Evolutionary conservation across 2,329 filamentous ascomycete genomes (phyloP).

Genomic region (Colletotrichum sp.): DNA sequence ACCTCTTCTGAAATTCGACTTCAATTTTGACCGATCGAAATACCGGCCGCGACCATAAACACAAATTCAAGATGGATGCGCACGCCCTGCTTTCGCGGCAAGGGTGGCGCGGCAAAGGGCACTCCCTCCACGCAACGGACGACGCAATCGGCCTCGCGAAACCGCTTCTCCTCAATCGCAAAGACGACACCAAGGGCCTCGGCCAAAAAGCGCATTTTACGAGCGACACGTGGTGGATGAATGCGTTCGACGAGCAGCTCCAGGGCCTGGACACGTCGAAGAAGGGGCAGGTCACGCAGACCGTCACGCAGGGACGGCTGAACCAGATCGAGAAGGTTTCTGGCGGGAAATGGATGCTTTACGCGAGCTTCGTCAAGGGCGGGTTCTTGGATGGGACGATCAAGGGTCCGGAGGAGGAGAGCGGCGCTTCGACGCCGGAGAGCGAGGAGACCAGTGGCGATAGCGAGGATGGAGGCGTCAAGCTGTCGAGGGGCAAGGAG

Average conservation of each 20-base stretch:
- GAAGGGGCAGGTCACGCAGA: conserved; percentile 61
- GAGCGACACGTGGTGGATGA: conserved; percentile 95
- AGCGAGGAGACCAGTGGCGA: conserved; percentile 24
- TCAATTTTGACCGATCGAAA: not conserved
- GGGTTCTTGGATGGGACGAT: conserved; percentile 78
- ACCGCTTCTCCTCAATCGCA: conserved; percentile 83
- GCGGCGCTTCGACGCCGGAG: conserved; percentile 13
- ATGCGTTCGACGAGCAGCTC: conserved; percentile 89
- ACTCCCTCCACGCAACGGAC: conserved; percentile 80
- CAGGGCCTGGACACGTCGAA: conserved; percentile 75
- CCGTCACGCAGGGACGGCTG: conserved; percentile 57
- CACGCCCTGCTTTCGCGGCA: conserved; percentile 82
- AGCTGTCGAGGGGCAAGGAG: conserved; percentile 52
- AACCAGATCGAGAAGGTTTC: conserved; percentile 60
- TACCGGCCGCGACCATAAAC: not conserved
- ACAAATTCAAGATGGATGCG: conserved; percentile 72
- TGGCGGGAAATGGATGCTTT: conserved; percentile 69
- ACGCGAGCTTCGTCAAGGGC: conserved; percentile 84
- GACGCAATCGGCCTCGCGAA: conserved; percentile 79
- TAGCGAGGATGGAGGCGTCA: conserved; percentile 42
- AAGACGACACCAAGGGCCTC: conserved; percentile 80
- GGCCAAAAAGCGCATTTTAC: conserved; percentile 74
- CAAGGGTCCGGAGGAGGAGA: conserved; percentile 25
- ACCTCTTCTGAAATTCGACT: not conserved
- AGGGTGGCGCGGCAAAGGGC: conserved; percentile 89